Base-by-base conservation (phyloP, 2,329 filamentous ascomycete genomes). In the Epichloe elymi region DNA sequence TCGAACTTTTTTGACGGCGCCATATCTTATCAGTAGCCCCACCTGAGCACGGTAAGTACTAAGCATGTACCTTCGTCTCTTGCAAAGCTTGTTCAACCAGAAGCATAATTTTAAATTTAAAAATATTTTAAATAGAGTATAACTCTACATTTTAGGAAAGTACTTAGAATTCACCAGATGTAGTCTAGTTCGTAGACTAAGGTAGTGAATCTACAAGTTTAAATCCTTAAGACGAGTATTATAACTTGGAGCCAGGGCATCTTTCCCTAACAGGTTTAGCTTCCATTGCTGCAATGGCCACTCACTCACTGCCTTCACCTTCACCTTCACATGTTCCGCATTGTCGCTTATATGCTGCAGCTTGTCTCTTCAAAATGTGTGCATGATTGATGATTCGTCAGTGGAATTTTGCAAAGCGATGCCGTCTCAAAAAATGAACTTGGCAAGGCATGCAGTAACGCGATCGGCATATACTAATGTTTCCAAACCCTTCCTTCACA, bases 401-500 rank as follows among this genome's bases (percentile, higher is more conserved):
- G 6, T n/a, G 14, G 7, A 20, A 5, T 1, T 42, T 36, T 23
- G 7, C 5, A 8, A 14, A 14, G 33, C 48, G 26, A 63, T 63
- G 58, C 48, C 51, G 14, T 6, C 50, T 8, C 38, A 52, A 38
- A 60, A 50, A 5, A 45, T 53, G 44, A 54, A 48, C 20, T 46
- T 56, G 10, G 47, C 55, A 23, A 53, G 53, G 37, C 45, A 47
- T 39, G 39, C 51, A 17, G 26, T 49, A 37, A 53, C 43, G 45
- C 56, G 49, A 26, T 53, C 44, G 40, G 33, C 49, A 11, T 23
- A 33, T 42, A 26, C 15, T 19, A 40, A 17, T 33, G 58, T 58
- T 48, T 36, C 55, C 17, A 56, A 60, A 55, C 40, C 57, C 43
- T 55, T 61, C 51, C 60, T 60, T 36, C 53, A 52, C 45, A 52